A percentile compares a stretch with the other conserved stretches of the same genome.
Evolutionary conservation across 2,329 filamentous ascomycete species (phyloP).

Genomic region (Leptographium radiaticola): DNA sequence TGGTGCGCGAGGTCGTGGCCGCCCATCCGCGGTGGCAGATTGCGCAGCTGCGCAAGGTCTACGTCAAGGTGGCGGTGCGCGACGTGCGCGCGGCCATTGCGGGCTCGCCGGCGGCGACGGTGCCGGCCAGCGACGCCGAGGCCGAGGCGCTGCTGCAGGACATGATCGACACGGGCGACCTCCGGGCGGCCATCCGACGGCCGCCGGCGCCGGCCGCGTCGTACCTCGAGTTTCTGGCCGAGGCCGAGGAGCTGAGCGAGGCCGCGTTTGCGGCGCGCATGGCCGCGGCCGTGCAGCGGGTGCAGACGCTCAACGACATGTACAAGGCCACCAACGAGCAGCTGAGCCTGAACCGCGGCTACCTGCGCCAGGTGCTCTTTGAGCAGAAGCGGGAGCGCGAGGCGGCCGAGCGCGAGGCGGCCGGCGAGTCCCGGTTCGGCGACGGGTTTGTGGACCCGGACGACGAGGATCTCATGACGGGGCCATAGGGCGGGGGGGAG

Average conservation of each 20-base stretch:
- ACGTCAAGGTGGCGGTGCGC: conserved; percentile 43
- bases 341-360: conserved; percentile 42
- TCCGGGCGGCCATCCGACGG: conserved; percentile 38
- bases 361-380: conserved; percentile 31
- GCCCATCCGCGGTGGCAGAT: conserved; percentile 69
- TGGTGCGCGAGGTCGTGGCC: conserved; percentile 55
- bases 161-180: conserved; percentile 43
- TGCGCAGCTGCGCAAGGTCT: conserved; percentile 58
- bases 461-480: conserved; percentile 50
- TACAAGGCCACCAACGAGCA: conserved; percentile 40
- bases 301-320: conserved; percentile 32
- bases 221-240: conserved; percentile 37
- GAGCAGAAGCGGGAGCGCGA: conserved; percentile 38
- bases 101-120: conserved; percentile 23
- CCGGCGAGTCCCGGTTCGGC: background rate
- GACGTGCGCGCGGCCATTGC: conserved; percentile 38
- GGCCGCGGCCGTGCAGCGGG: conserved; percentile 24
- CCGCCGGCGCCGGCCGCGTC: background rate
- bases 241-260: conserved; percentile 33
- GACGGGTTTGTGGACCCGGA: conserved; percentile 31
- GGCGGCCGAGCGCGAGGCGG: conserved; percentile 3
- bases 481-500: background rate
- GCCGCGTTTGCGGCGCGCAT: conserved; percentile 35
- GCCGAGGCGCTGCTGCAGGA: conserved; percentile 32
- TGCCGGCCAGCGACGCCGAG: conserved; percentile 28